These are phyloP conservation scores for Circinella minor DNA, from an alignment of 371 early-diverging fungal species.

Conservation along the genomic window DNA sequence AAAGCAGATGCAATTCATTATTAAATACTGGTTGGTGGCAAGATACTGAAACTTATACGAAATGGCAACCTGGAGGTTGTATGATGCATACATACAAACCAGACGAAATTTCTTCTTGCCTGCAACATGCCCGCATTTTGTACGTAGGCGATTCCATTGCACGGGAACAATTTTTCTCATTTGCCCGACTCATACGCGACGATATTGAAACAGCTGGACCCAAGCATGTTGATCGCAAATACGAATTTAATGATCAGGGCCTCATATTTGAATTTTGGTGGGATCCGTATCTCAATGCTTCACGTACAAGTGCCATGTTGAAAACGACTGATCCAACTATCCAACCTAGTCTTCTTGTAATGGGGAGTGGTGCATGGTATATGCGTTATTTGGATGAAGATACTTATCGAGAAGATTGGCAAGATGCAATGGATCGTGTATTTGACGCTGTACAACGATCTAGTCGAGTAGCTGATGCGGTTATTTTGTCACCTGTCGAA, in stretches of 20 bases:
- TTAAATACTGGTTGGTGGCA: constrained; percentile 58
- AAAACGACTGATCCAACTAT: constrained; percentile 25
- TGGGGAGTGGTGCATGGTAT: constrained; percentile 67
- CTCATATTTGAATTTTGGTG: constrained; percentile 63
- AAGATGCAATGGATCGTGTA: constrained; percentile 42
- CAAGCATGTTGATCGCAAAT: constrained; percentile 40
- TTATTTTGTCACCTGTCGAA: constrained; percentile 48
- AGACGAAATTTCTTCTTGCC: constrained; percentile 46
- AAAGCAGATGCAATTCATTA: constrained; percentile 46
- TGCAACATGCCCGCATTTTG: constrained; percentile 45
- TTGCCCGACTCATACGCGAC: constrained; percentile 47
- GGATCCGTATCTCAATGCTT: constrained; percentile 68
- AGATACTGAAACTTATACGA: constrained; percentile 30
- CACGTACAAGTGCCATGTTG: constrained; percentile 39
- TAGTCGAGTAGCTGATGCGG: constrained; percentile 33
- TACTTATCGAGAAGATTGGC: constrained; percentile 52
- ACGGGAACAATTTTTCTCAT: constrained; percentile 63
- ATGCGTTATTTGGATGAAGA: constrained; percentile 50
- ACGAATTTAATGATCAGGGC: constrained; percentile 29
- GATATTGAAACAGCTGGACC: constrained; percentile 30
- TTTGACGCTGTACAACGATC: constrained; percentile 29
- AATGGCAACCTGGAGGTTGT: constrained; percentile 70
- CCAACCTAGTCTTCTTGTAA: constrained; percentile 52
- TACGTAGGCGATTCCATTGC: constrained; percentile 73
- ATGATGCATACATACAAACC: constrained; percentile 57